phyloP scores from a whole-genome alignment of 148 eudicot species.

The Fallopia convolvulus region DNA sequence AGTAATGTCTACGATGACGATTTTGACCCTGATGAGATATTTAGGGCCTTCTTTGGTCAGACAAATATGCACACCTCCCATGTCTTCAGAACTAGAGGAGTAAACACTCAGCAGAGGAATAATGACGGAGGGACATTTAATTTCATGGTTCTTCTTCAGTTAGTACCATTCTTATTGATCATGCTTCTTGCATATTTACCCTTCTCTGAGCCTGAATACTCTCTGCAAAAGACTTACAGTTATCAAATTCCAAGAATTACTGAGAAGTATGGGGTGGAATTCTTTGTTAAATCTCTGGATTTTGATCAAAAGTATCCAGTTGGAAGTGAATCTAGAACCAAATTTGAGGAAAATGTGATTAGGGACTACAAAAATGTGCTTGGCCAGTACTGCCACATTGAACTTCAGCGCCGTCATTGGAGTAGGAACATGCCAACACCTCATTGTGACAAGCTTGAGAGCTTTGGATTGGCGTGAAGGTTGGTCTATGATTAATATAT shows the following conservation, averaged over 20 bases:
- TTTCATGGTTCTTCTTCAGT: constrained; percentile 64
- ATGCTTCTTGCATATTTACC: constrained; percentile 80
- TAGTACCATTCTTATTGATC: constrained; percentile 72
- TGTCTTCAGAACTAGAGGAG: constrained; percentile 63
- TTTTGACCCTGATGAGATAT: constrained; percentile 93
- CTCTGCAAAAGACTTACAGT: constrained; percentile 71
- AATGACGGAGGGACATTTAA: constrained; percentile 56
- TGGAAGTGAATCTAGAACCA: constrained; percentile 58
- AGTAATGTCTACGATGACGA: constrained; percentile 57
- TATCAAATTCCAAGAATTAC: constrained; percentile 59
- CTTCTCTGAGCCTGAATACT: constrained; percentile 89
- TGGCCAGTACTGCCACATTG: constrained; percentile 83
- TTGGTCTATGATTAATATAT: constrained; percentile 21
- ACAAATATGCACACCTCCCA: constrained; percentile 46
- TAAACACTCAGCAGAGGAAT: constrained; percentile 46
- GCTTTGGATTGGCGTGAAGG: constrained; percentile 64
- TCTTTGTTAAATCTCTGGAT: constrained; percentile 57
- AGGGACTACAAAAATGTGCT: constrained; percentile 83
- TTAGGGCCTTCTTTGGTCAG: constrained; percentile 88
- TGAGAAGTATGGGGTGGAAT: constrained; percentile 67
- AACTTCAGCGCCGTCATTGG: constrained; percentile 95
- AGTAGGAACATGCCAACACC: constrained; percentile 84
- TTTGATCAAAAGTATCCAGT: constrained; percentile 72
- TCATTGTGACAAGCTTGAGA: constrained; percentile 76
- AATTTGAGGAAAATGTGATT: constrained; percentile 61